Percentiles rank a stretch among this genome's conserved stretches.
Evolutionary conservation across 495 filamentous ascomycete genomes (phyloP).

Genomic region (Daldinia bambusicola): DNA sequence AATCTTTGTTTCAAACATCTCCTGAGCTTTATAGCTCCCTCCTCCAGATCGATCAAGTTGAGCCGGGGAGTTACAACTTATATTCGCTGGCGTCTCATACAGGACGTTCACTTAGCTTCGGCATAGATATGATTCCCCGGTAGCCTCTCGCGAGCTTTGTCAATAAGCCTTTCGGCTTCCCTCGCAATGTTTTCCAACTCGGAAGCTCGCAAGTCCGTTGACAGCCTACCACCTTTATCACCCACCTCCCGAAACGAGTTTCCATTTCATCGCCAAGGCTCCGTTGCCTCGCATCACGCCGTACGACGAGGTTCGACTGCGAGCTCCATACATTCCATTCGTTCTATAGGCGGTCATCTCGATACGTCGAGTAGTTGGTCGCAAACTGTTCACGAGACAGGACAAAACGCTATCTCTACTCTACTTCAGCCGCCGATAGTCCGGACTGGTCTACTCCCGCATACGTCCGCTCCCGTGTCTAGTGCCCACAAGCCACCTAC

Average conservation of each 20-base stretch:
- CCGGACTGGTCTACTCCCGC: constrained; percentile 83
- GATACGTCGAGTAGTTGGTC: constrained; percentile 68
- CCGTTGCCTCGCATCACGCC: constrained; percentile 32
- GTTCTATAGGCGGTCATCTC: constrained; percentile 79
- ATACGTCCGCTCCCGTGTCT: constrained; percentile 71
- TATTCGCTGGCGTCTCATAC: constrained; percentile 25
- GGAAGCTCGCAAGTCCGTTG: constrained; percentile 74
- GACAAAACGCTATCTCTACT: constrained; percentile 93
- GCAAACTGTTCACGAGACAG: constrained; percentile 74
- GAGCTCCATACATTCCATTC: constrained; percentile 73
- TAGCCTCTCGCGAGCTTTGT: constrained; percentile 47
- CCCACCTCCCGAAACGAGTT: constrained; percentile 67
- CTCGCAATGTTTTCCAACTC: constrained; percentile 69
- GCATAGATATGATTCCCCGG: constrained; percentile 50
- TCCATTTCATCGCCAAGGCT: constrained; percentile 63
- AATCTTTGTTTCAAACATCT: not conserved
- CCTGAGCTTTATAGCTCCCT: constrained; percentile 12
- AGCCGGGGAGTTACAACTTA: constrained; percentile 20
- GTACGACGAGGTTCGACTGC: constrained; percentile 80
- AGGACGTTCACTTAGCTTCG: constrained; percentile 27
- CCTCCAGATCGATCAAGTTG: constrained; percentile 22
- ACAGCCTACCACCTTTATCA: constrained; percentile 68
- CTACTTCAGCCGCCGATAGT: constrained; percentile 90
- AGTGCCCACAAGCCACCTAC: constrained; percentile 83
- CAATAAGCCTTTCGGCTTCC: constrained; percentile 46